These are phyloP conservation scores for Leccinum colubrinum DNA, from an alignment of 1,284 basidiomycete species.

Conservation along the genomic window DNA sequence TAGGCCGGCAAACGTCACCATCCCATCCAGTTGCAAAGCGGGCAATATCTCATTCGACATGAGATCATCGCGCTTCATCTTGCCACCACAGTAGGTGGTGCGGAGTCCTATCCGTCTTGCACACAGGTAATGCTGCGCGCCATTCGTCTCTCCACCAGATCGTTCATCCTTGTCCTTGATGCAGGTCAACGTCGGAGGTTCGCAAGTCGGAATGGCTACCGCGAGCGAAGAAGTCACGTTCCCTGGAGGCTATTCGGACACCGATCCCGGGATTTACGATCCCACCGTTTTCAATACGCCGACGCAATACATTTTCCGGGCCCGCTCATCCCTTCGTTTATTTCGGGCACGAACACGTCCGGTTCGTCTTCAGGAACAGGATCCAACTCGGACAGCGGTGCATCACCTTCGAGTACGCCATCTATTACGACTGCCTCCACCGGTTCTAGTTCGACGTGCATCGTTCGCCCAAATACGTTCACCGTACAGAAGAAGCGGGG, in stretches of 20 bases:
- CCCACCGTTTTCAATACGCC: constrained; percentile 31
- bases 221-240: constrained; percentile 53
- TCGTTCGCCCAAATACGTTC: constrained; percentile 24
- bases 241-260: constrained; percentile 64
- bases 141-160: too few relatives aligned
- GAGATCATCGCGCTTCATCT: constrained; percentile 53
- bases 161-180: not conserved
- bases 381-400: constrained; percentile 40
- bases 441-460: constrained; percentile 9
- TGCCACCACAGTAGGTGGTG: constrained; percentile 41
- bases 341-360: constrained; percentile 17
- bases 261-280: constrained; percentile 60
- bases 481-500: constrained; percentile 17
- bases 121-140: constrained; percentile 36
- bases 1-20: constrained; percentile 34
- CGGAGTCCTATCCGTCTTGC: constrained; percentile 58
- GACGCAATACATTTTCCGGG: constrained; percentile 50
- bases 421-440: constrained; percentile 8
- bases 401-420: not conserved
- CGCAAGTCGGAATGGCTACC: constrained; percentile 43
- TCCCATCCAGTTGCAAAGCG: constrained; percentile 43
- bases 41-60: constrained; percentile 51
- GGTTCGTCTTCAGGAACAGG: constrained; percentile 32
- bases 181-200: constrained; percentile 56
- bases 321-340: constrained; percentile 45